Conservation (phyloP, 495 filamentous ascomycete species). For the Penicillium lagena region DNA sequence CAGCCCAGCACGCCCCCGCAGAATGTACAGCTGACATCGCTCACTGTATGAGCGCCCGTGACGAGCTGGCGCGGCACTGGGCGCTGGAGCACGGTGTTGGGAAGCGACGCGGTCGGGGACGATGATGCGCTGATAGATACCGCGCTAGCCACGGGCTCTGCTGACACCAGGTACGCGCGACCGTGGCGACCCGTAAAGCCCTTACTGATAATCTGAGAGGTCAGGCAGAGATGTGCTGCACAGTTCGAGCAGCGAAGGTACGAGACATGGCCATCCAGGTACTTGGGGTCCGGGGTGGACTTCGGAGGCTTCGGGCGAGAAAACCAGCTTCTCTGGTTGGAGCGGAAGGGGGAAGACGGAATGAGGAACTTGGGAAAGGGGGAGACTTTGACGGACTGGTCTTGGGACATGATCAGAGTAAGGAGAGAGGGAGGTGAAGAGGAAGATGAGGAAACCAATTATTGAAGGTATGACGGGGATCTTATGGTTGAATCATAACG, state of each 20-base stretch:
- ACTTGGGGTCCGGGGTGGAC: conserved; percentile 15
- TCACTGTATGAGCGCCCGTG: conserved; percentile 66
- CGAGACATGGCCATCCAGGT: conserved; percentile 45
- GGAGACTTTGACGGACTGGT: conserved; percentile 2
- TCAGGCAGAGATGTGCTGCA: conserved; percentile 66
- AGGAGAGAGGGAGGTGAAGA: not conserved
- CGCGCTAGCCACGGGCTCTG: conserved; percentile 17
- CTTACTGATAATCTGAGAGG: conserved; percentile 78
- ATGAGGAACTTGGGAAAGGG: conserved; percentile 46
- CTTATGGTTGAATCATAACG: no score
- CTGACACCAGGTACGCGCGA: conserved; percentile 78
- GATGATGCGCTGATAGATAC: conserved; percentile 26
- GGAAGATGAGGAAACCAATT: not conserved
- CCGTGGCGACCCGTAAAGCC: conserved; percentile 94
- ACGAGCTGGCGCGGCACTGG: conserved; percentile 68
- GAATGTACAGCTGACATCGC: conserved; percentile 49
- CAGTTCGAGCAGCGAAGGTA: conserved; percentile 70
- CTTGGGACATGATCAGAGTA: conserved; percentile 9
- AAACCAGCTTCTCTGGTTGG: conserved; percentile 19
- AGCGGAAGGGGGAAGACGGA: conserved; percentile 43
- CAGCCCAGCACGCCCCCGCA: conserved; percentile 74
- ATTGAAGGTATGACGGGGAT: no score
- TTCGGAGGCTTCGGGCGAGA: conserved; percentile 9
- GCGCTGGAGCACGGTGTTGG: conserved; percentile 54
- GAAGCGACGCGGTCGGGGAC: conserved; percentile 25